A percentile compares a stretch with the other conserved stretches of the same genome.
Conservation (phyloP, 257 asterid genomes). For the Jacaranda copaia region DNA sequence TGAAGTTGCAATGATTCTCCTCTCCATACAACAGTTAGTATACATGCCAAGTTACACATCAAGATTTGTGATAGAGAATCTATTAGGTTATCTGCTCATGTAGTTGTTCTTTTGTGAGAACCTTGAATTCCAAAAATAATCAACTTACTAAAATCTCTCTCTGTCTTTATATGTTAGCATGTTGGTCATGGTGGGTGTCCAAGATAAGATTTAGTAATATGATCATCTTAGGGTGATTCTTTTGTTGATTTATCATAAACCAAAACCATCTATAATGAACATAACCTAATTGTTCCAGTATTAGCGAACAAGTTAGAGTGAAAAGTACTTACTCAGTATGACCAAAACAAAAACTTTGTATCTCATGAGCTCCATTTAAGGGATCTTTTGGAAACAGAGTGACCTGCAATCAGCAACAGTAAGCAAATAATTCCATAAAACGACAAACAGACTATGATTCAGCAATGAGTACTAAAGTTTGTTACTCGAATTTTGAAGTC, state of each 20-base stretch:
- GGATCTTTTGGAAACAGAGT: slow-evolving; percentile 79
- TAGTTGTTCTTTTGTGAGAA: neutral
- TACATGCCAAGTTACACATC: neutral
- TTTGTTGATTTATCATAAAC: neutral
- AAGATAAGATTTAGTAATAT: slow-evolving; percentile 1
- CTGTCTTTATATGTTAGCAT: neutral
- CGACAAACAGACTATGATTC: slow-evolving; percentile 3
- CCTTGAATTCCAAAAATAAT: neutral
- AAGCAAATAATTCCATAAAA: slow-evolving; percentile 30
- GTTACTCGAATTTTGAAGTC: slow-evolving; percentile 96
- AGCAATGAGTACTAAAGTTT: slow-evolving; percentile 21
- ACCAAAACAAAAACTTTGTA: slow-evolving; percentile 91
- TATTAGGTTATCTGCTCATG: neutral
- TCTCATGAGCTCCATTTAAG: slow-evolving; percentile 82
- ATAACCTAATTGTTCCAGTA: slow-evolving; percentile 19
- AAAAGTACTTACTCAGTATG: slow-evolving; percentile 81
- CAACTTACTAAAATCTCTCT: neutral
- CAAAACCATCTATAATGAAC: slow-evolving; percentile 1
- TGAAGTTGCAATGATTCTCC: neutral
- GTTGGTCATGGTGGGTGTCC: neutral
- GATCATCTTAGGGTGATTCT: too few species aligned
- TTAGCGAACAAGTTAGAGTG: neutral
- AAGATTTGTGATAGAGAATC: neutral
- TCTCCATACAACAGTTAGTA: neutral
- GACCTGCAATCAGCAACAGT: slow-evolving; percentile 58